Percentiles rank a stretch among this genome's conserved stretches.
Conservation (phyloP, 78 protist genomes). For the Cyanophora paradoxa region DNA sequence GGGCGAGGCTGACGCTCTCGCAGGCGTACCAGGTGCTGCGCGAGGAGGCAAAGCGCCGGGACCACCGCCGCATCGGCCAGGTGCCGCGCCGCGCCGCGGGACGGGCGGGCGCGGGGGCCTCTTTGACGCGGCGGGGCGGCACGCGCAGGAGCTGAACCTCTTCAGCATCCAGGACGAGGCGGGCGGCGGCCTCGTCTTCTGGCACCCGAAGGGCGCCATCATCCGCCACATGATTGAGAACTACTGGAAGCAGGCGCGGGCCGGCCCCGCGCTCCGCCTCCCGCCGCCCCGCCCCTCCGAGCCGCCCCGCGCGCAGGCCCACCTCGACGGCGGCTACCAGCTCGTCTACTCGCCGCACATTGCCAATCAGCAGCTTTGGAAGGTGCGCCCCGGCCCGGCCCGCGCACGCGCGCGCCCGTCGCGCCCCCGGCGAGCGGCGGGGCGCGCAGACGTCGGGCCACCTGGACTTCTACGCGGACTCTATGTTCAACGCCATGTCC, state of each 20-base stretch:
- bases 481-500: constrained; percentile 29
- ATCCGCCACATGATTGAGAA: constrained; percentile 20
- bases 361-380: constrained; percentile 33
- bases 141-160: constrained; percentile 20
- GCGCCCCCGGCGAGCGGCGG: no score
- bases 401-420: no score
- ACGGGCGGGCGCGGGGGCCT: no score
- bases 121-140: no score
- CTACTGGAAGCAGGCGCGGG: constrained; percentile 21
- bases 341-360: constrained; percentile 49
- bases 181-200: constrained; percentile 52
- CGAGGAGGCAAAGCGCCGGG: constrained; percentile 39
- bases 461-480: constrained; percentile 41
- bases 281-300: no score
- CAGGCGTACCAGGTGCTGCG: background rate
- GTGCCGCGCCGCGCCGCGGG: no score
- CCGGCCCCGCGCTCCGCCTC: no score
- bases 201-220: constrained; percentile 38
- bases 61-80: constrained; percentile 44
- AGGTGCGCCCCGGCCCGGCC: no score
- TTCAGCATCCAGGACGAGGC: constrained; percentile 41
- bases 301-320: no score
- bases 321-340: no score
- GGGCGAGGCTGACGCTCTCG: background rate
- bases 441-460: constrained; percentile 46